Evolutionary conservation across 1,139 yeast species (phyloP).

Genomic region (Oligophagozyma castellii): DNA sequence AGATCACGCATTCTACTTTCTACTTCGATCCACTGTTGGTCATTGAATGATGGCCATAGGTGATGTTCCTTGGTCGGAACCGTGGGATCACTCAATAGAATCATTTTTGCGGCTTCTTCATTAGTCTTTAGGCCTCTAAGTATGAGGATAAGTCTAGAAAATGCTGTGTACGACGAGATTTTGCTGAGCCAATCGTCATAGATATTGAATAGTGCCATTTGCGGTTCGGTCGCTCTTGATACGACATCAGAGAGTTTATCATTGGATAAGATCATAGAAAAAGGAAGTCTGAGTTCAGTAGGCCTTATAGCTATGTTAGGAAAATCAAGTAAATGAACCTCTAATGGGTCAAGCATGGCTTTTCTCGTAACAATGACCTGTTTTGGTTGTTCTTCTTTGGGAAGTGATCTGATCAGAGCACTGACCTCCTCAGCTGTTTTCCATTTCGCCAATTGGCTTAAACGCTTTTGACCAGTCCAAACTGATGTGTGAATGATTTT

Average conservation of each 20-base stretch:
- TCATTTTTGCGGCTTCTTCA: conserved; percentile 61
- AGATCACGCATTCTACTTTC: conserved; percentile 82
- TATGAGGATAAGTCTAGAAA: conserved; percentile 69
- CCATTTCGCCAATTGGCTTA: conserved; percentile 94
- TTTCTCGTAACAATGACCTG: conserved; percentile 83
- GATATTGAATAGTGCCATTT: conserved; percentile 78
- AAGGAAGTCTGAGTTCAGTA: conserved; percentile 81
- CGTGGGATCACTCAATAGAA: conserved; percentile 62
- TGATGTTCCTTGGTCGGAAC: conserved; percentile 65
- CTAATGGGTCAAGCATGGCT: conserved; percentile 88
- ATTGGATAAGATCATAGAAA: conserved; percentile 72
- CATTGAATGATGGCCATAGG: conserved; percentile 82
- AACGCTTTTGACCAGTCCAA: conserved; percentile 94
- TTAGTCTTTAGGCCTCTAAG: conserved; percentile 70
- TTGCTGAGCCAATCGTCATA: conserved; percentile 90
- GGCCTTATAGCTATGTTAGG: conserved; percentile 86
- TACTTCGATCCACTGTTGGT: conserved; percentile 85
- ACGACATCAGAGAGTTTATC: conserved; percentile 73
- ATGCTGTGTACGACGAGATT: conserved; percentile 85
- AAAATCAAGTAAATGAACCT: conserved; percentile 93
- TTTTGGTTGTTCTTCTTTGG: conserved; percentile 88
- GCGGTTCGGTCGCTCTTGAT: conserved; percentile 79
- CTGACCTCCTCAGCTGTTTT: conserved; percentile 97
- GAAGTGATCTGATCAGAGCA: conserved; percentile 75
- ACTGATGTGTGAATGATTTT: conserved; percentile 88